Evolutionary conservation across 208 protist genomes (phyloP), one percentile per base, ranked within the genome.

Genomic region (Acanthamoeba castellanii): DNA sequence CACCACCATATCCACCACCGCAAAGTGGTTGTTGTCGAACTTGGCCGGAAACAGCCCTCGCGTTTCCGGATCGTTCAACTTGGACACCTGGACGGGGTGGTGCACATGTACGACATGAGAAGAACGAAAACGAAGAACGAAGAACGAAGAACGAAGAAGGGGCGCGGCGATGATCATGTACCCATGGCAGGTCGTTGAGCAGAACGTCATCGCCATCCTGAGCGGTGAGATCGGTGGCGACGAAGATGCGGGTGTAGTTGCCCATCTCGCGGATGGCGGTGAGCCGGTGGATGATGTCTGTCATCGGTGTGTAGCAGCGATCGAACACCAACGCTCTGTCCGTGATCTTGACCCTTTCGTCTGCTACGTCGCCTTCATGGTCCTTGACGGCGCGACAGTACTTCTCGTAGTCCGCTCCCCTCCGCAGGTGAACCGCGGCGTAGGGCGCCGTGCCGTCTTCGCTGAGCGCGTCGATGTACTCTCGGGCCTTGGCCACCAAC

Each of bases 11-110:
- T 74, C 66, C 22, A 74, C 66, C 25, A 74, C 1, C 66, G 30
- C 66, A 0, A 74, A 74, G 66, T 74, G 66, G 66, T 74, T 74
- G 13, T 42, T 74, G 66, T 74, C 66, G 66, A 34, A 74, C 66
- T 74, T 74, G 66, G 66, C n/a, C n/a, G 66, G 66, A 34, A 74
- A 74, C n/a, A 74, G 66, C 66, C 30, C 66, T 13, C 66, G 66
- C 66, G 30, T 34, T 2, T 16, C n/a, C 3, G 22, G 11, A n/a
- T 74, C 66, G n/a, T 74, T 74, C 66, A 74, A 32, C 66, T 74
- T 74, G 3, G n/a, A 1, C 66, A 74, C 66, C 66, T 74, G 66
- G 9, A 9, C 16, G 22, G 11, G n/a, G 25, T 25, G 13, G 8
- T 30, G 22, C n/a, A 25, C 66, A 72, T 1, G 27, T 74, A 32